These are phyloP conservation scores for Onygena corvina DNA, from an alignment of 2,329 filamentous ascomycete species.

Conservation along the genomic window DNA sequence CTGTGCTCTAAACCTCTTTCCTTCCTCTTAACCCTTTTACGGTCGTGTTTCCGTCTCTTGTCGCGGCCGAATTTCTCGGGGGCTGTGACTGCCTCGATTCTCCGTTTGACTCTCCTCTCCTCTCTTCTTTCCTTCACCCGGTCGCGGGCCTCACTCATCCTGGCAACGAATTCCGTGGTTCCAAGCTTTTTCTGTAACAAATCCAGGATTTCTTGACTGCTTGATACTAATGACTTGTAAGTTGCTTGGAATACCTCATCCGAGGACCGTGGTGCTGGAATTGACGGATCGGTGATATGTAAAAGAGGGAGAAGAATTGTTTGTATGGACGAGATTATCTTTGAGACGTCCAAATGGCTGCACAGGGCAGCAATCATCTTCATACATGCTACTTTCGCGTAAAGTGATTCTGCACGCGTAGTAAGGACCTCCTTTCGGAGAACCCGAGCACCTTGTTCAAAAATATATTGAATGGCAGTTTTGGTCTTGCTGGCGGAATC, in stretches of 20 bases:
- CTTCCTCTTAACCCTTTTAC: conserved; percentile 73
- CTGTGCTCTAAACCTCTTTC: conserved; percentile 63
- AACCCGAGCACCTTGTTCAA: conserved; percentile 65
- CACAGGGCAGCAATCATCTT: conserved; percentile 60
- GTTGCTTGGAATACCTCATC: conserved; percentile 57
- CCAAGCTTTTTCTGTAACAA: conserved; percentile 76
- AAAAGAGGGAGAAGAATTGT: conserved; percentile 58
- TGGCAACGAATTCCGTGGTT: conserved; percentile 62
- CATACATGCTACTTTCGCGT: conserved; percentile 64
- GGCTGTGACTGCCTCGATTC: conserved; percentile 71
- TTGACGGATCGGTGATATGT: conserved; percentile 70
- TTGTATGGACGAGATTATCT: conserved; percentile 52
- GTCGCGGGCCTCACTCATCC: conserved; percentile 60
- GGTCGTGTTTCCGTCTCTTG: conserved; percentile 73
- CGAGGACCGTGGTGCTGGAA: conserved; percentile 57
- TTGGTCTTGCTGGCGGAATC: conserved; percentile 28
- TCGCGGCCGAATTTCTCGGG: conserved; percentile 66
- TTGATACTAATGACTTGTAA: conserved; percentile 58
- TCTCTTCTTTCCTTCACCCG: conserved; percentile 60
- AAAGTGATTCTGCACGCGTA: conserved; percentile 48
- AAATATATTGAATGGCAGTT: conserved; percentile 58
- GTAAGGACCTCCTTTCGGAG: conserved; percentile 62
- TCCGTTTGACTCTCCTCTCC: conserved; percentile 67
- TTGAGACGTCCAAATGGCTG: conserved; percentile 45
- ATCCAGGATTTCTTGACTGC: conserved; percentile 66